These are phyloP conservation scores for Oxytropis ochrocephala DNA, from an alignment of 306 rosid species.

Conservation along the genomic window DNA sequence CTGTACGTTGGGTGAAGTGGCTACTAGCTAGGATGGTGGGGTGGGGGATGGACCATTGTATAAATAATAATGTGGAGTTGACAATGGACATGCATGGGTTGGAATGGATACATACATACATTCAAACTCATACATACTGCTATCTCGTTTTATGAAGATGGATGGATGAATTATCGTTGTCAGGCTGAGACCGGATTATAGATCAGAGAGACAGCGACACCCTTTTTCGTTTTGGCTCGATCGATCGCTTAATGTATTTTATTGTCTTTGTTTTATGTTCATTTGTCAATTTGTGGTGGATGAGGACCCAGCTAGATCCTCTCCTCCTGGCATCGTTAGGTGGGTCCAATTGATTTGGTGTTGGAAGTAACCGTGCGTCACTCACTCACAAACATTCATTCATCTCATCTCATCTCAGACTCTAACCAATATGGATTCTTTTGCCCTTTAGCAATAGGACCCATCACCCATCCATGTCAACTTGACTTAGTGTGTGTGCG, in stretches of 20 bases:
- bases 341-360: not conserved
- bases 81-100: no score
- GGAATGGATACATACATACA: constrained; percentile 2
- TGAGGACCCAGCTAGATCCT: not conserved
- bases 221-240: not conserved
- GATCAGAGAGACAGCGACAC: not conserved
- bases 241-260: not conserved
- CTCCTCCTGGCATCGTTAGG: not conserved
- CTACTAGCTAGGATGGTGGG: no score
- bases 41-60: not conserved
- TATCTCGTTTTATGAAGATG: no score
- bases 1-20: no score
- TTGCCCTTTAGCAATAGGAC: not conserved
- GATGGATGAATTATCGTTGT: constrained; percentile 11
- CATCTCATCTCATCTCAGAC: no score
- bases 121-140: not conserved
- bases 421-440: not conserved
- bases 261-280: not conserved
- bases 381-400: not conserved
- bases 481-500: no score
- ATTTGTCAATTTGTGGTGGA: constrained; percentile 2
- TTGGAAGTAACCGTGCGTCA: not conserved
- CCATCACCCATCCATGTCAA: no score
- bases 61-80: not conserved
- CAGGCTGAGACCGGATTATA: not conserved